Evolutionary conservation across 352 stramenopile genomes (phyloP).

Genomic region (Phytophthora ohioensis): DNA sequence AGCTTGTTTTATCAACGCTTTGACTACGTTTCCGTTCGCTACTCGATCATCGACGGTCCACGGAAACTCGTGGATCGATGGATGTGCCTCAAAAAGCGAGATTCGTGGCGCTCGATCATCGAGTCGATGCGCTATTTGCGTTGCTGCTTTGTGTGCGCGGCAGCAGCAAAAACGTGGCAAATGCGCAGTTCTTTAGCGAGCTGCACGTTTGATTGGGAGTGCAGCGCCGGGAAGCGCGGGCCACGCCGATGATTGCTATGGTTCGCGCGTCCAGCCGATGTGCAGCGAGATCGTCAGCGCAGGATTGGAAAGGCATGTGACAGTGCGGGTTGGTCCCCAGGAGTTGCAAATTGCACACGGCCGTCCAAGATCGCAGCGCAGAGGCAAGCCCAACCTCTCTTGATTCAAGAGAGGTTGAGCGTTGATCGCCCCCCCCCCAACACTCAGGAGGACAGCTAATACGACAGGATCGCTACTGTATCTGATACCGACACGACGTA

Average conservation of each 20-base stretch:
- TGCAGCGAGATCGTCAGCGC: neutral
- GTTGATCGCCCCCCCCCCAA: neutral
- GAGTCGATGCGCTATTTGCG: constrained; percentile 4
- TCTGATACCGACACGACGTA: neutral
- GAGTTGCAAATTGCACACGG: constrained; percentile 14
- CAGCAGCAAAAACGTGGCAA: constrained; percentile 30
- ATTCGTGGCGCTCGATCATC: constrained; percentile 9
- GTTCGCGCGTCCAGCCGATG: neutral
- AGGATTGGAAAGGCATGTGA: constrained; percentile 20
- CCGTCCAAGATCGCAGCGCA: constrained; percentile 13
- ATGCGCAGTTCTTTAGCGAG: constrained; percentile 21
- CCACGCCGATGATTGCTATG: constrained; percentile 33
- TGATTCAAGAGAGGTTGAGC: neutral
- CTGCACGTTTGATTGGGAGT: constrained; percentile 22
- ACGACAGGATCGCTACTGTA: neutral
- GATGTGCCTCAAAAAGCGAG: neutral
- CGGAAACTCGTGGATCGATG: no score
- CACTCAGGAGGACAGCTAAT: neutral
- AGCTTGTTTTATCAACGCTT: no score
- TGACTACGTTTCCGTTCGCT: no score
- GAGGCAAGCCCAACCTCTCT: neutral
- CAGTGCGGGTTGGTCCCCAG: constrained; percentile 17
- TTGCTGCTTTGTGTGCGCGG: constrained; percentile 25
- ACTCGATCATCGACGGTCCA: no score
- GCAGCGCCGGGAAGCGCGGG: constrained; percentile 12